These are phyloP conservation scores for Aspergillus ellipticus DNA, from an alignment of 495 filamentous ascomycete genomes.

Conservation along the genomic window DNA sequence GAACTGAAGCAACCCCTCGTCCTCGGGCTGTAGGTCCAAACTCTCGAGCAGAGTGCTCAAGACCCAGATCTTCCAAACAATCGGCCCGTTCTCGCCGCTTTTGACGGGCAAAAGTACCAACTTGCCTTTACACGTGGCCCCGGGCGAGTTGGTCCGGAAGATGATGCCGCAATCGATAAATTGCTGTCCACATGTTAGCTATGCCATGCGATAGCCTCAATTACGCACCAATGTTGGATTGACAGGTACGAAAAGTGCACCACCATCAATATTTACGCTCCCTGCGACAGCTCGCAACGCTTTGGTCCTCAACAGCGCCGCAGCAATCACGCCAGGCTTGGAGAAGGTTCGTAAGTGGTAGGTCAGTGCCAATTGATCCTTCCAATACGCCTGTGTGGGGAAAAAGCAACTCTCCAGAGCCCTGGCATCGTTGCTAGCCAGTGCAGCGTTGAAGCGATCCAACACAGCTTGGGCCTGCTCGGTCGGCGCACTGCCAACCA, in stretches of 20 bases:
- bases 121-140: slow-evolving; percentile 16
- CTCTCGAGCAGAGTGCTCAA: slow-evolving; percentile 18
- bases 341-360: slow-evolving; percentile 24
- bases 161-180: slow-evolving; percentile 22
- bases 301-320: slow-evolving; percentile 15
- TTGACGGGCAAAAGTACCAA: slow-evolving; percentile 17
- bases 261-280: slow-evolving; percentile 17
- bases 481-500: slow-evolving; percentile 16
- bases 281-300: slow-evolving; percentile 11
- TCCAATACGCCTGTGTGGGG: slow-evolving; percentile 21
- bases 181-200: slow-evolving; percentile 16
- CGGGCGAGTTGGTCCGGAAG: slow-evolving; percentile 17
- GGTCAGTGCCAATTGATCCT: slow-evolving; percentile 20
- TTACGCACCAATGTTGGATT: slow-evolving; percentile 18
- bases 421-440: slow-evolving; percentile 6
- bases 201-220: background rate
- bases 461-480: slow-evolving; percentile 10
- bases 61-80: slow-evolving; percentile 25
- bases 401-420: slow-evolving; percentile 16
- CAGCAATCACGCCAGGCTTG: slow-evolving; percentile 5
- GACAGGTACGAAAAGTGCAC: slow-evolving; percentile 13
- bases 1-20: slow-evolving; percentile 3
- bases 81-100: background rate
- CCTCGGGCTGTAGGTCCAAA: slow-evolving; percentile 15
- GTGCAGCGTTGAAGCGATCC: slow-evolving; percentile 13